A percentile compares a stretch with the other conserved stretches of the same genome.
Evolutionary conservation across 1,139 yeast genomes (phyloP).

Genomic region (Trichomonascaceae sp.): DNA sequence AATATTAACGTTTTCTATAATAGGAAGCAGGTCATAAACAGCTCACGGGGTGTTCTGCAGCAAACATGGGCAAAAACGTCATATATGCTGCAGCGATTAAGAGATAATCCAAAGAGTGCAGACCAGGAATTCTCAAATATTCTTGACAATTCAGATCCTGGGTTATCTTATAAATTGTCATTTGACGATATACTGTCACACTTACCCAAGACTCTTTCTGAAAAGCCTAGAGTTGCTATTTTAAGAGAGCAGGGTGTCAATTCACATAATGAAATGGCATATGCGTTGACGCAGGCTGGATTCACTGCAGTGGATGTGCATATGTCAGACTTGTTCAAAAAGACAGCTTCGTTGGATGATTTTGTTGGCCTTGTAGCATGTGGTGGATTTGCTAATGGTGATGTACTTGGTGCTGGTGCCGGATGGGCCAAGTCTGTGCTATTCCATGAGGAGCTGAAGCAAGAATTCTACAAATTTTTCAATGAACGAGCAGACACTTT

Average conservation of each 20-base stretch:
- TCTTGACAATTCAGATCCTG: constrained; percentile 80
- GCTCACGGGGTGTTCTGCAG: constrained; percentile 67
- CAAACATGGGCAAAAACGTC: constrained; percentile 86
- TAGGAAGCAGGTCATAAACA: constrained; percentile 42
- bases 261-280: constrained; percentile 98
- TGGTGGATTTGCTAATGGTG: constrained; percentile 99
- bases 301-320: constrained; percentile 91
- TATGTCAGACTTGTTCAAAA: constrained; percentile 85
- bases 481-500: constrained; percentile 84
- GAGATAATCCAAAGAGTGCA: constrained; percentile 92
- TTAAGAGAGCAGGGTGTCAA: constrained; percentile 98
- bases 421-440: constrained; percentile 99
- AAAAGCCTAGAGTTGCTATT: constrained; percentile 86
- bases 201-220: constrained; percentile 33
- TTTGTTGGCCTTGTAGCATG: constrained; percentile 97
- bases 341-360: constrained; percentile 63
- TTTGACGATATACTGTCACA: constrained; percentile 37
- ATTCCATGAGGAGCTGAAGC: constrained; percentile 70
- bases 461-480: constrained; percentile 75
- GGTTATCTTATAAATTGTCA: constrained; percentile 74
- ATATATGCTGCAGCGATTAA: constrained; percentile 77
- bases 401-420: constrained; percentile 96
- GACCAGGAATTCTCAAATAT: constrained; percentile 77
- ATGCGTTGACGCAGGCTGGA: constrained; percentile 93
- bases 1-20: constrained; percentile 44